These are phyloP conservation scores for Sclerotinia trifoliorum DNA, from an alignment of 2,329 filamentous ascomycete genomes.

Conservation along the genomic window DNA sequence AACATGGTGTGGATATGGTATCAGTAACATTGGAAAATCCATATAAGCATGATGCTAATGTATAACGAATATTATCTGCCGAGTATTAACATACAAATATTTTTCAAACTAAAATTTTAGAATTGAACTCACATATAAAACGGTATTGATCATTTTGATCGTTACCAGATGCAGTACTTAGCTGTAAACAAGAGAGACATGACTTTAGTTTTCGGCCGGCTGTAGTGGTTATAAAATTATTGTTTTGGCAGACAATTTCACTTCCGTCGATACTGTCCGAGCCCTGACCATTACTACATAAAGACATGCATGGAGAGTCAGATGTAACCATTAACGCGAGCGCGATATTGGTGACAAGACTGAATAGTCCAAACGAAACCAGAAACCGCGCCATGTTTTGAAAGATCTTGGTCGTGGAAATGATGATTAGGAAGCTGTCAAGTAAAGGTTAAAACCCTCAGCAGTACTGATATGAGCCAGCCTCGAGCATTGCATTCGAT, in stretches of 20 bases:
- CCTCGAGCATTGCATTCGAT: neutral
- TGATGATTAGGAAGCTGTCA: neutral
- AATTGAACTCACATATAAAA: constrained; percentile 36
- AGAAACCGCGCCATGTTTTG: constrained; percentile 8
- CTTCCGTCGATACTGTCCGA: constrained; percentile 44
- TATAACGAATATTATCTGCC: constrained; percentile 38
- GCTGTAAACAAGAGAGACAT: constrained; percentile 37
- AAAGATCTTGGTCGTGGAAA: neutral
- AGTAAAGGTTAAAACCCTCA: neutral
- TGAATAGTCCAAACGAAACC: constrained; percentile 2
- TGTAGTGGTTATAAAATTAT: constrained; percentile 29
- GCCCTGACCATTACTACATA: constrained; percentile 45
- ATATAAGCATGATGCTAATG: constrained; percentile 35
- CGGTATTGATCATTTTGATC: constrained; percentile 36
- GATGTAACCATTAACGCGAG: constrained; percentile 49
- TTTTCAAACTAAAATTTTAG: neutral
- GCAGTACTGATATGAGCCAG: neutral
- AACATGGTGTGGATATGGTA: constrained; percentile 32
- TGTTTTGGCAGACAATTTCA: constrained; percentile 45
- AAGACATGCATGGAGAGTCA: constrained; percentile 50
- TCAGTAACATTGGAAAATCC: constrained; percentile 33
- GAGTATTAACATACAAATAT: neutral
- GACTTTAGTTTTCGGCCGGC: constrained; percentile 34
- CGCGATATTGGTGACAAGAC: neutral
- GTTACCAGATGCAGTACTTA: constrained; percentile 31